Conservation (phyloP, 1,284 basidiomycete genomes). For the Afroboletus lepidellus region DNA sequence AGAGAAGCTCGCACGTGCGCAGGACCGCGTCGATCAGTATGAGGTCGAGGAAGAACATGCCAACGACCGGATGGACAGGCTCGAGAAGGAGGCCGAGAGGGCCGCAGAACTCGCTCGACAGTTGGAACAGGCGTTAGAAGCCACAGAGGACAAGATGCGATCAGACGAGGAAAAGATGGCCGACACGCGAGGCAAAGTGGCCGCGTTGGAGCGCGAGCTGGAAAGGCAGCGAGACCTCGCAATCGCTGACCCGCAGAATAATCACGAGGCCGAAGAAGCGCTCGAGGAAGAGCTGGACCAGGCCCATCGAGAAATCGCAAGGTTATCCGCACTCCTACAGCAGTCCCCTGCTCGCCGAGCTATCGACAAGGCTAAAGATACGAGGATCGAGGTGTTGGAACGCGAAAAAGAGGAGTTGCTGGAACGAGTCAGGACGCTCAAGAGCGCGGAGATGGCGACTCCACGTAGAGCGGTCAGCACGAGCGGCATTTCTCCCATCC, state of each 20-base stretch:
- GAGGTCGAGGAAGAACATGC: conserved; percentile 47
- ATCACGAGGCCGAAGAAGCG: conserved; percentile 55
- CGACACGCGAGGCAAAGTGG: conserved; percentile 51
- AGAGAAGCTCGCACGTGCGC: conserved; percentile 45
- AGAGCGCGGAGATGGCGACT: conserved; percentile 49
- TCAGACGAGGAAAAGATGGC: conserved; percentile 56
- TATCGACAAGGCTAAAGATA: conserved; percentile 70
- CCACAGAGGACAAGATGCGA: conserved; percentile 62
- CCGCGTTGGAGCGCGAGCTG: conserved; percentile 57
- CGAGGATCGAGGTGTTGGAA: conserved; percentile 71
- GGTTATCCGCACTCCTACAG: conserved; percentile 63
- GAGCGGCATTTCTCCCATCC: conserved; percentile 67
- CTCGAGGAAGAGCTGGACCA: conserved; percentile 79
- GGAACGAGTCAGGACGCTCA: conserved; percentile 62
- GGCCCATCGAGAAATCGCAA: conserved; percentile 78
- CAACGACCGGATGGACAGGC: conserved; percentile 46
- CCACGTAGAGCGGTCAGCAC: conserved; percentile 53
- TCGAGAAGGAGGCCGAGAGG: conserved; percentile 53
- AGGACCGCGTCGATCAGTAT: conserved; percentile 47
- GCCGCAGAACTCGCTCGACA: conserved; percentile 56
- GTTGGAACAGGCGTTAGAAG: conserved; percentile 71
- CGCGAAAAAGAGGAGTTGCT: conserved; percentile 72
- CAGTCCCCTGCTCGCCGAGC: conserved; percentile 76
- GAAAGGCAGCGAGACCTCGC: conserved; percentile 46
- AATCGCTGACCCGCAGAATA: conserved; percentile 36